Evolutionary conservation across 306 rosid genomes (phyloP).

Genomic region (Cicer yamashitae): DNA sequence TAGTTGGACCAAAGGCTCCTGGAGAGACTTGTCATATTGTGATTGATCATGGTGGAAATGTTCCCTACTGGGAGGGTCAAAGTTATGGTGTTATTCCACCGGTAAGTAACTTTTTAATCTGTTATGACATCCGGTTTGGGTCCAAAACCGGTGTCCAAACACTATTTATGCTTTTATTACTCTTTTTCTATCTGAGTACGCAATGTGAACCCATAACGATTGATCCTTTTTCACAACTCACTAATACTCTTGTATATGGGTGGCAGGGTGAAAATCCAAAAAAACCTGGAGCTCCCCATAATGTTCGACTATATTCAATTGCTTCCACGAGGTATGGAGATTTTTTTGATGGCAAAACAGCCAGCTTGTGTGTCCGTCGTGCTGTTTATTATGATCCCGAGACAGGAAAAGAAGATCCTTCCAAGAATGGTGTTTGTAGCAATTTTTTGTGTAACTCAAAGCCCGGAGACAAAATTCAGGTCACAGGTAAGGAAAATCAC

Average conservation of each 20-base stretch:
- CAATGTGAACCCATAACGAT: neutral
- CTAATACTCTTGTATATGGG: constrained; percentile 37
- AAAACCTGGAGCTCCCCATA: constrained; percentile 85
- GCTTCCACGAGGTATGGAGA: constrained; percentile 98
- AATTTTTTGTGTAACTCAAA: constrained; percentile 84
- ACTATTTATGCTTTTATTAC: constrained; percentile 7
- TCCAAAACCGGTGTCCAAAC: too few relatives aligned
- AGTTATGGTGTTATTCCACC: constrained; percentile 98
- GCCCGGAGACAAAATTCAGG: constrained; percentile 90
- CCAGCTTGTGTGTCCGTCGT: constrained; percentile 96
- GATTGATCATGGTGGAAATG: constrained; percentile 93
- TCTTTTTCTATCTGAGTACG: constrained; percentile 7
- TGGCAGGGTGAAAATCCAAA: constrained; percentile 95
- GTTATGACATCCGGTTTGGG: too few relatives aligned
- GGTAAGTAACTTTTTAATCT: constrained; percentile 55
- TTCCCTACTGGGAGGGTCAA: constrained; percentile 99
- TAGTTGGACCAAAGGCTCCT: constrained; percentile 93
- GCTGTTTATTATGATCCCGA: constrained; percentile 93
- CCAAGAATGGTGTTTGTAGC: constrained; percentile 90
- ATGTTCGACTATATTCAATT: constrained; percentile 93
- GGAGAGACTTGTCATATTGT: constrained; percentile 98
- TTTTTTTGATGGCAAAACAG: constrained; percentile 84
- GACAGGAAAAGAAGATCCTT: constrained; percentile 92
- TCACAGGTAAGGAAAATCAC: constrained; percentile 68
- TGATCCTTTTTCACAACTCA: neutral